These are phyloP conservation scores for Shiraia sp. DNA, from an alignment of 2,329 filamentous ascomycete species.

Conservation along the genomic window DNA sequence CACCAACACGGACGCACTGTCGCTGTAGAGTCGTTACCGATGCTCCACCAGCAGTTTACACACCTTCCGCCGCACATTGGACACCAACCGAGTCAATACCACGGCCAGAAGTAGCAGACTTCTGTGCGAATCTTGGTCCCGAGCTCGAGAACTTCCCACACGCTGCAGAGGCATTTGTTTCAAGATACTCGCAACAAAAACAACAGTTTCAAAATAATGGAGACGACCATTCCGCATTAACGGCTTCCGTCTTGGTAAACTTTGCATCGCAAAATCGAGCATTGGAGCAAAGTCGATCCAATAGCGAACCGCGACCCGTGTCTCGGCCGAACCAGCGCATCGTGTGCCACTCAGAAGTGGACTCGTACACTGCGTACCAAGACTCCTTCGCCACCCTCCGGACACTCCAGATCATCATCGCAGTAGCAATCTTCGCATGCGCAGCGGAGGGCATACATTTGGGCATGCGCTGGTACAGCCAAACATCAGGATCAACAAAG, in stretches of 20 bases:
- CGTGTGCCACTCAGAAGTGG: slow-evolving; percentile 24
- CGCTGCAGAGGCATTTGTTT: slow-evolving; percentile 28
- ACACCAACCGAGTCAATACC: slow-evolving; percentile 20
- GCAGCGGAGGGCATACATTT: slow-evolving; percentile 30
- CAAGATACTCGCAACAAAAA: slow-evolving; percentile 18
- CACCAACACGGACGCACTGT: slow-evolving; percentile 33
- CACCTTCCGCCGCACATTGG: slow-evolving; percentile 26
- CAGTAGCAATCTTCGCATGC: slow-evolving; percentile 31
- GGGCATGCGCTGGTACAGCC: slow-evolving; percentile 22
- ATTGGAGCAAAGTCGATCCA: not conserved
- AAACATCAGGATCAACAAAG: not conserved
- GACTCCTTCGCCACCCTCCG: slow-evolving; percentile 29
- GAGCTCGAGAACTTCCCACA: slow-evolving; percentile 31
- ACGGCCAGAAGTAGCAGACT: slow-evolving; percentile 13
- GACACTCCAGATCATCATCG: slow-evolving; percentile 31
- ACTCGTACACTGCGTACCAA: slow-evolving; percentile 23
- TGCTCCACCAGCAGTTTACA: slow-evolving; percentile 13
- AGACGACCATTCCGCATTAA: slow-evolving; percentile 19
- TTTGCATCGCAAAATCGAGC: slow-evolving; percentile 7
- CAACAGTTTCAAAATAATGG: slow-evolving; percentile 6
- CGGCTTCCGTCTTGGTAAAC: slow-evolving; percentile 24
- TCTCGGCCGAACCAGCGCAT: slow-evolving; percentile 17
- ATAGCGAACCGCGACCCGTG: slow-evolving; percentile 7
- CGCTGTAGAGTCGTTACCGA: slow-evolving; percentile 31
- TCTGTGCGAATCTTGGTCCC: slow-evolving; percentile 28